A percentile compares a stretch with the other conserved stretches of the same genome.
Conservation (phyloP, 108 stramenopile genomes). For the Parietichytrium sp. region DNA sequence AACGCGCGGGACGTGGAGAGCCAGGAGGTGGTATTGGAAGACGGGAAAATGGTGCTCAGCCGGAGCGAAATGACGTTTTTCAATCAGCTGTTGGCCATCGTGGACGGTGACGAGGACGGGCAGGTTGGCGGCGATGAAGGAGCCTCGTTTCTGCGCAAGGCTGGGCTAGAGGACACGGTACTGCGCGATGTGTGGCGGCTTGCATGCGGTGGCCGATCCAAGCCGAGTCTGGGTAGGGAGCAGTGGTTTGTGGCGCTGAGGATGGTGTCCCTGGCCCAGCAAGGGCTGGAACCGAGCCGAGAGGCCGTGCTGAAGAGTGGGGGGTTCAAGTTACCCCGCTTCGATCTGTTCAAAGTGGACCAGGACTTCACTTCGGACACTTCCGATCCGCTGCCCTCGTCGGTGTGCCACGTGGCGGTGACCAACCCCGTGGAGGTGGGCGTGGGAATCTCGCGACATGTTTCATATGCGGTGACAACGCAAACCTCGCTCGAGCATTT, state of each 20-base stretch:
- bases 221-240: not conserved
- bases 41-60: not conserved
- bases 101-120: conserved; percentile 15
- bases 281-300: not conserved
- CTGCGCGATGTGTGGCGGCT: conserved; percentile 21
- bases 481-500: not conserved
- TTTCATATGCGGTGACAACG: not conserved
- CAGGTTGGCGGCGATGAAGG: not conserved
- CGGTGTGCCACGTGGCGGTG: not conserved
- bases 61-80: not conserved
- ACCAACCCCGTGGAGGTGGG: not conserved
- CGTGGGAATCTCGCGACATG: not conserved
- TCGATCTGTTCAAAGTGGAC: not conserved
- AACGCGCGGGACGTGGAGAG: no score
- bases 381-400: not conserved
- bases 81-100: conserved; percentile 18
- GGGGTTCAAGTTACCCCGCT: not conserved
- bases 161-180: not conserved
- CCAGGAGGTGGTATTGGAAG: no score
- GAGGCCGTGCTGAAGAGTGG: not conserved
- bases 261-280: conserved; percentile 3
- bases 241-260: conserved; percentile 1
- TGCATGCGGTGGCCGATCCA: conserved; percentile 26
- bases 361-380: conserved; percentile 11
- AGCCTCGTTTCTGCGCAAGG: not conserved